Evolutionary conservation across 2,329 filamentous ascomycete genomes (phyloP).

Genomic region (Karstenula rhodostoma): DNA sequence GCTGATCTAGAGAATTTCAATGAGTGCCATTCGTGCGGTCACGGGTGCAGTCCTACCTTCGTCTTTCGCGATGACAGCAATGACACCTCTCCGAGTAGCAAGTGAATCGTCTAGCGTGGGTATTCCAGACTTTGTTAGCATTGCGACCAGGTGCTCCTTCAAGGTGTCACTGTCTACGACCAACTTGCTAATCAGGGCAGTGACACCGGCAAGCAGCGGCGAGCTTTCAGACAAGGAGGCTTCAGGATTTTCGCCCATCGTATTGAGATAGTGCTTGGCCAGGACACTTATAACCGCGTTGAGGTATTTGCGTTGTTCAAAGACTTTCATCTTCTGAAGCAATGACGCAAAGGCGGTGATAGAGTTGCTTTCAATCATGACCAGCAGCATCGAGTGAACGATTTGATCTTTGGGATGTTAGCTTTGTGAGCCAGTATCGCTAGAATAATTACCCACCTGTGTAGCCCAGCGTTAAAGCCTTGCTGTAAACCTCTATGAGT

Average conservation of each 20-base stretch:
- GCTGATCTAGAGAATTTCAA: conserved; percentile 46
- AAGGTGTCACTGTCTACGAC: conserved; percentile 38
- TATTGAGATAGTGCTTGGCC: conserved; percentile 31
- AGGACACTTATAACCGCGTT: conserved; percentile 42
- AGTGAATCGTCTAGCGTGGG: conserved; percentile 40
- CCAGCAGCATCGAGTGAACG: conserved; percentile 26
- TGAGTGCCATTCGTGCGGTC: neutral
- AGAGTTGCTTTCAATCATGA: conserved; percentile 24
- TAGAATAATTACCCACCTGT: conserved; percentile 54
- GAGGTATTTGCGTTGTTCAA: conserved; percentile 59
- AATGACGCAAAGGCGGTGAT: conserved; percentile 43
- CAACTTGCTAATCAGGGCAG: conserved; percentile 32
- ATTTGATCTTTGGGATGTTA: conserved; percentile 31
- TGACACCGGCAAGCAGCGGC: conserved; percentile 32
- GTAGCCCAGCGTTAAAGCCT: conserved; percentile 76
- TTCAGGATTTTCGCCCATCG: conserved; percentile 18
- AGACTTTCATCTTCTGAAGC: conserved; percentile 53
- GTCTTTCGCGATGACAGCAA: conserved; percentile 50
- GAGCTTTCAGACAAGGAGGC: conserved; percentile 27
- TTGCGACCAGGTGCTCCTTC: conserved; percentile 39
- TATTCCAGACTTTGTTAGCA: conserved; percentile 52
- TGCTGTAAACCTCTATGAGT: conserved; percentile 59
- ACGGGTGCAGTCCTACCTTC: conserved; percentile 45
- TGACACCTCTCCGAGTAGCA: conserved; percentile 45
- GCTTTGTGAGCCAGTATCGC: neutral